Conservation (phyloP, 768 basidiomycete species). For the Pulveroboletus sp. region DNA sequence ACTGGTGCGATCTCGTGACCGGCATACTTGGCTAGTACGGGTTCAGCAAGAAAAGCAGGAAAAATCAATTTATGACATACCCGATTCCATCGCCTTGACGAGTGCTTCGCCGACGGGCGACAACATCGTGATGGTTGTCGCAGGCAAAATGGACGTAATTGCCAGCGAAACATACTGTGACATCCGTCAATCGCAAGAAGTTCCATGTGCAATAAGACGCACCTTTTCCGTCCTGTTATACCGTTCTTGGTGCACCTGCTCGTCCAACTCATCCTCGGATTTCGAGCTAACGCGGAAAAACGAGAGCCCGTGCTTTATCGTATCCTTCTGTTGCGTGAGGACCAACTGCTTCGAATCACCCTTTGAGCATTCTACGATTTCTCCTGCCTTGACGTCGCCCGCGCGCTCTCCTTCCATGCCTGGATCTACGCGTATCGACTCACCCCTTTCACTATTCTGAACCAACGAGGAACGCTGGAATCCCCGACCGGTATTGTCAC, state of each 20-base stretch:
- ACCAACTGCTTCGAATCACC: background rate
- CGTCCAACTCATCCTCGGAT: conserved; percentile 1
- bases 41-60: conserved; percentile 2
- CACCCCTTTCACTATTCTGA: background rate
- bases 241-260: conserved; percentile 13
- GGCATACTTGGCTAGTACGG: conserved; percentile 27
- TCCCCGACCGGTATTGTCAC: background rate
- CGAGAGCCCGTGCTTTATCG: conserved; percentile 29
- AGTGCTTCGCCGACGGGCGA: conserved; percentile 25
- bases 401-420: background rate
- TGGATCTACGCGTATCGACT: background rate
- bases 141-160: conserved; percentile 25
- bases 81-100: conserved; percentile 19
- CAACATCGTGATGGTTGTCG: conserved; percentile 14
- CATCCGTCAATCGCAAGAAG: background rate
- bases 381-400: background rate
- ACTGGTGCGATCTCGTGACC: conserved; percentile 34
- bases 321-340: conserved; percentile 15
- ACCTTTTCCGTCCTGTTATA: conserved; percentile 31
- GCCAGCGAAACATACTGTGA: conserved; percentile 26
- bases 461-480: background rate
- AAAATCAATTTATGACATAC: conserved; percentile 1
- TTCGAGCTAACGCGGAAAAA: conserved; percentile 24
- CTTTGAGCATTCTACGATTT: background rate
- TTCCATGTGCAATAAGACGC: background rate